Percentiles rank a stretch among this genome's conserved stretches.
Conservation (phyloP, 2,329 filamentous ascomycete species). For the Aspergillus persii region DNA sequence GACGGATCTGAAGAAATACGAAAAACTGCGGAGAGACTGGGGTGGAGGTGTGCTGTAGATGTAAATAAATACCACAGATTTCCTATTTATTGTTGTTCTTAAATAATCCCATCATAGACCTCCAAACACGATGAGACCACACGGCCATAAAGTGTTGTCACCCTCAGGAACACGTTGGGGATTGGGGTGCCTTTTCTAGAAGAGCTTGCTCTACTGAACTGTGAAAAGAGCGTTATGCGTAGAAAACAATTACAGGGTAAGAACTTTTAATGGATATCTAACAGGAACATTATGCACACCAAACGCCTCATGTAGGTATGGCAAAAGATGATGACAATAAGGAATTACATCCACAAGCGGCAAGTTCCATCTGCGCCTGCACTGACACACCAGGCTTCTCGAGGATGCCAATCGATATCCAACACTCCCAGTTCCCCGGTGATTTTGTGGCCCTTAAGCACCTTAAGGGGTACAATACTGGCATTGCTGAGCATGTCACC, state of each 20-base stretch:
- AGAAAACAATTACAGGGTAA: background rate
- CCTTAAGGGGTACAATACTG: conserved; percentile 93
- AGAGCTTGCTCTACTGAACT: background rate
- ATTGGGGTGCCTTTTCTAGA: background rate
- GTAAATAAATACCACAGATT: conserved; percentile 2
- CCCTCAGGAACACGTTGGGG: too few relatives aligned
- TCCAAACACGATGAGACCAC: too few relatives aligned
- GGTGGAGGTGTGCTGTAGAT: conserved; percentile 34
- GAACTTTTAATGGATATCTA: conserved; percentile 33
- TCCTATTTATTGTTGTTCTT: background rate
- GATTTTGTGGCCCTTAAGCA: conserved; percentile 84
- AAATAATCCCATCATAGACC: conserved; percentile 1
- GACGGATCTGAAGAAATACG: conserved; percentile 58
- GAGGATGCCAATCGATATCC: conserved; percentile 94
- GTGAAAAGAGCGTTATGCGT: background rate
- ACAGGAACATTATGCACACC: conserved; percentile 24
- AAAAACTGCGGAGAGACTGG: conserved; percentile 53
- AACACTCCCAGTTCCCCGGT: conserved; percentile 83
- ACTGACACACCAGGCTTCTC: conserved; percentile 89
- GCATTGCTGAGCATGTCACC: conserved; percentile 95
- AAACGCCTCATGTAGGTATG: conserved; percentile 22
- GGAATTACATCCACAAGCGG: conserved; percentile 73
- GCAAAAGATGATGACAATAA: conserved; percentile 17
- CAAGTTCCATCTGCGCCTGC: conserved; percentile 92
- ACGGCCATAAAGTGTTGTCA: too few relatives aligned